Conservation (phyloP, 192 early-diverging fungal genomes). For the Paraglomus brasilianum region DNA sequence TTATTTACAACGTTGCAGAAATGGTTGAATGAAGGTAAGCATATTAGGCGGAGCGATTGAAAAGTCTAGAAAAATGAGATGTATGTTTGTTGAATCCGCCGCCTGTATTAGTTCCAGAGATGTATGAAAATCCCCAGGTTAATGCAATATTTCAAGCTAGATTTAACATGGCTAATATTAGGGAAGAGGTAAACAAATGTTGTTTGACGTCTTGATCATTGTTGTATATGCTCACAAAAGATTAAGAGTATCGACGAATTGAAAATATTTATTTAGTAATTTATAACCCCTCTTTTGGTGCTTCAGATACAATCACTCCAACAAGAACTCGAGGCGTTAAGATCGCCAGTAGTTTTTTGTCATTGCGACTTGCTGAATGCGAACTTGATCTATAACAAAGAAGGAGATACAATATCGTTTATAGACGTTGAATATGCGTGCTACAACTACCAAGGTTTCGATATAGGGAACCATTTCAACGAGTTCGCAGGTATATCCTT, state of each 20-base stretch:
- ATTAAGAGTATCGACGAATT: too few species aligned
- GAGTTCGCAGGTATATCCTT: constrained; percentile 71
- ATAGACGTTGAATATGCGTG: constrained; percentile 96
- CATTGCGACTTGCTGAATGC: constrained; percentile 92
- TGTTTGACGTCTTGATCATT: background rate
- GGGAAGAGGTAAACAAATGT: constrained; percentile 39
- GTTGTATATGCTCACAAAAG: background rate
- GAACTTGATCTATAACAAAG: constrained; percentile 79
- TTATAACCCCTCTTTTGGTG: background rate
- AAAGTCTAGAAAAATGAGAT: background rate
- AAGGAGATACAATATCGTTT: constrained; percentile 63
- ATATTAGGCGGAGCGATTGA: background rate
- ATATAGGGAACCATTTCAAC: constrained; percentile 96
- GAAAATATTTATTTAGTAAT: background rate
- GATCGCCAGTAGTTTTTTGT: constrained; percentile 84
- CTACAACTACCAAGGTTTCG: constrained; percentile 84
- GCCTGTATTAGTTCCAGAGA: constrained; percentile 51
- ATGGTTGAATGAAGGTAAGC: constrained; percentile 67
- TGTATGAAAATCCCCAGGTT: constrained; percentile 54
- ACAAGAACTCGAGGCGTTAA: constrained; percentile 49
- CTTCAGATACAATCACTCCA: constrained; percentile 54
- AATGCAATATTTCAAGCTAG: constrained; percentile 57
- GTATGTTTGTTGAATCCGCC: background rate
- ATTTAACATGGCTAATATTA: constrained; percentile 47
- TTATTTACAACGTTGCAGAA: constrained; percentile 71